phyloP scores from a whole-genome alignment of 495 filamentous ascomycete genomes.

The Lichina pygmaea region DNA sequence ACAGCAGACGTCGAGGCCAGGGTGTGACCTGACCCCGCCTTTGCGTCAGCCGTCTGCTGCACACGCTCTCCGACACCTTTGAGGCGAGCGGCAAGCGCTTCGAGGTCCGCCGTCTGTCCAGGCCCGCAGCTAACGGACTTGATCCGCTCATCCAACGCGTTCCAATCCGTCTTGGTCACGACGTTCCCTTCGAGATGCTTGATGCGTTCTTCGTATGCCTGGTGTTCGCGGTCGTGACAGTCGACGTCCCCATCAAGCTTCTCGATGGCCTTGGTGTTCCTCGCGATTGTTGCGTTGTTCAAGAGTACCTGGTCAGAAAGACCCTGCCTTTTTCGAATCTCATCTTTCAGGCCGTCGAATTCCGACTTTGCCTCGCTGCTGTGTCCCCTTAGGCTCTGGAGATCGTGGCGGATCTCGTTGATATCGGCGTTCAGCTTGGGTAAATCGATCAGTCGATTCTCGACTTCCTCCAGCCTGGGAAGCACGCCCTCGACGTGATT shows the following conservation, averaged over 20 bases:
- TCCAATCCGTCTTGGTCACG: background rate
- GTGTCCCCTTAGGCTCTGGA: background rate
- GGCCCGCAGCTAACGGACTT: background rate
- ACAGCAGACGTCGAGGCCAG: no score
- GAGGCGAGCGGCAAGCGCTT: background rate
- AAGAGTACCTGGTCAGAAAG: background rate
- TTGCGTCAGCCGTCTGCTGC: background rate
- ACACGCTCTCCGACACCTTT: background rate
- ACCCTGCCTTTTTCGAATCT: background rate
- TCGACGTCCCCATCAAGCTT: background rate
- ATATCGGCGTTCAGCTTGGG: background rate
- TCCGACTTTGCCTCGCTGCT: background rate
- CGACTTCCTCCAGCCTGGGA: no score
- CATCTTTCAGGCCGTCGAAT: background rate
- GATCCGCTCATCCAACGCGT: background rate
- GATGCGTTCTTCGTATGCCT: background rate
- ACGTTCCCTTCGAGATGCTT: background rate
- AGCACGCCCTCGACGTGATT: background rate
- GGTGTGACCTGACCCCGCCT: no score
- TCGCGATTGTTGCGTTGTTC: no score
- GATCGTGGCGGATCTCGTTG: background rate
- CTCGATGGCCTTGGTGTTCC: no score
- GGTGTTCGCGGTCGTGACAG: background rate
- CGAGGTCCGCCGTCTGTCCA: background rate
- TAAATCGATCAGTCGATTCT: background rate